Evolutionary conservation across 164 flowering plant species (phyloP).

Genomic region (Vitis cinerea): DNA sequence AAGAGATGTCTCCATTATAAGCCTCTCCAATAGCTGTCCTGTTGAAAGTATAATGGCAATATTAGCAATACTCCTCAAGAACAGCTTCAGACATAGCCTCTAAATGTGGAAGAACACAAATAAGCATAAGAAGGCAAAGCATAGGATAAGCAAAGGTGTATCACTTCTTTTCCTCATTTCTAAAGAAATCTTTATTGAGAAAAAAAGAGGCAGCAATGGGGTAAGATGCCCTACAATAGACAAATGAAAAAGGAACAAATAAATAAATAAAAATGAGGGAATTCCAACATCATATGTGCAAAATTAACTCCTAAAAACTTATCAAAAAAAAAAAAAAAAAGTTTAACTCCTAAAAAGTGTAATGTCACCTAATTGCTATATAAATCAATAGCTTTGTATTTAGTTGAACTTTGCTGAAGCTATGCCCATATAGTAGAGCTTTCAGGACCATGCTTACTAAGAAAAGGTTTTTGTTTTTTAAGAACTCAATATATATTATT

Average conservation of each 20-base stretch:
- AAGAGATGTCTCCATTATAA: constrained; percentile 59
- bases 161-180: not conserved
- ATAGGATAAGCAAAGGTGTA: not conserved
- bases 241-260: too few relatives aligned
- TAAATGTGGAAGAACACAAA: not conserved
- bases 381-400: not conserved
- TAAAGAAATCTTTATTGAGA: not conserved
- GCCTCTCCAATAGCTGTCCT: constrained; percentile 79
- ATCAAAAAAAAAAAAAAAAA: too few relatives aligned
- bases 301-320: too few relatives aligned
- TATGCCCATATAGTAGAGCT: too few relatives aligned
- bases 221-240: not conserved
- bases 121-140: not conserved
- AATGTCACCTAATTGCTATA: not conserved
- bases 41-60: constrained; percentile 10
- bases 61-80: not conserved
- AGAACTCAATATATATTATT: too few relatives aligned
- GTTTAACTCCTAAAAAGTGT: not conserved
- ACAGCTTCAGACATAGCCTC: not conserved
- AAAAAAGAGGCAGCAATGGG: not conserved
- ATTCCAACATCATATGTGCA: too few relatives aligned
- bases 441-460: too few relatives aligned
- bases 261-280: too few relatives aligned
- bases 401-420: too few relatives aligned
- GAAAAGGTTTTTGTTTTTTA: too few relatives aligned